Conservation (phyloP, 768 basidiomycete genomes). For the Macrolepiota albuminosa region DNA sequence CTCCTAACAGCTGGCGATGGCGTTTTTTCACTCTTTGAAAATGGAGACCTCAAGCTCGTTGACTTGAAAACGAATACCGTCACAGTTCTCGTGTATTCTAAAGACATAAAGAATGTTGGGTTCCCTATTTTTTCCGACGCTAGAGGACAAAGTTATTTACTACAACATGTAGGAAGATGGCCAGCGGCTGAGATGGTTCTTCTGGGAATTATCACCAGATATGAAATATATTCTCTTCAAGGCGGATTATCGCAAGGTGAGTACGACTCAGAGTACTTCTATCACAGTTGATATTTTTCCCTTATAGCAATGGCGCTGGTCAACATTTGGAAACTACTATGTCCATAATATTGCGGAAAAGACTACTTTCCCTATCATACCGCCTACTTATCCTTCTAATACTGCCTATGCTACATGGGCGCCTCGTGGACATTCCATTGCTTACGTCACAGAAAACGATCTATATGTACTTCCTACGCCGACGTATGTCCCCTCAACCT, state of each 20-base stretch:
- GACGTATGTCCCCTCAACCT: conserved; percentile 37
- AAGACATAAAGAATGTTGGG: conserved; percentile 63
- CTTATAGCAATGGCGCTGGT: conserved; percentile 90
- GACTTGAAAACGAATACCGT: conserved; percentile 76
- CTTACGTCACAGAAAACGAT: conserved; percentile 84
- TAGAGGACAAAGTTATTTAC: not conserved
- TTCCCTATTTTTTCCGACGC: conserved; percentile 1
- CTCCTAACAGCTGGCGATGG: conserved; percentile 79
- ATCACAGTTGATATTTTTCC: not conserved
- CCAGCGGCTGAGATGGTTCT: conserved; percentile 38
- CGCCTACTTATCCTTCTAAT: conserved; percentile 63
- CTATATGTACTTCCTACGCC: conserved; percentile 77
- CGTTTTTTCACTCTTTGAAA: conserved; percentile 66
- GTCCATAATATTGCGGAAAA: conserved; percentile 75
- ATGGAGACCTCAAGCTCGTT: conserved; percentile 70
- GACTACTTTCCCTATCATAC: conserved; percentile 63
- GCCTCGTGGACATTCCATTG: conserved; percentile 77
- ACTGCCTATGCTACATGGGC: conserved; percentile 87
- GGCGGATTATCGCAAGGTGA: conserved; percentile 67
- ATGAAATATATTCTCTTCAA: conserved; percentile 87
- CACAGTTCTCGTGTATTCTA: conserved; percentile 48
- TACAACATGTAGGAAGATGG: conserved; percentile 45
- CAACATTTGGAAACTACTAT: conserved; percentile 88
- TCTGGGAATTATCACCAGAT: conserved; percentile 87
- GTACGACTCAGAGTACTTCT: not conserved